Percentiles rank a stretch among this genome's conserved stretches.
Evolutionary conservation across 176 grass and related monocot species (phyloP).

Genomic region (Tuctoria greenei): DNA sequence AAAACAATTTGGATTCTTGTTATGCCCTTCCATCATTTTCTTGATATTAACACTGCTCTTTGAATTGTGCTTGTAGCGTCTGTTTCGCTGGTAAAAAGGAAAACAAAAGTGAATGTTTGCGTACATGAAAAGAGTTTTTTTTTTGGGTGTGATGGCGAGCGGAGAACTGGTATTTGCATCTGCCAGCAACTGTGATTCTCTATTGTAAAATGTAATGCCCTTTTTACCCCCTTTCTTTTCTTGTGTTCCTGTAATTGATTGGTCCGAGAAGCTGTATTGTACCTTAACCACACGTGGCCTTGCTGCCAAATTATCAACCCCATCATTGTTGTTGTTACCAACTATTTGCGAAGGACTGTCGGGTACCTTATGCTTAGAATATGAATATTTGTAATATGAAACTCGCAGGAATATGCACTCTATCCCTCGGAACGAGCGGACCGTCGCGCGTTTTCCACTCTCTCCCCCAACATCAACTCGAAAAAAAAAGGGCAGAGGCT

Average conservation of each 20-base stretch:
- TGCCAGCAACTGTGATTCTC: constrained; percentile 14
- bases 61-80: constrained; percentile 45
- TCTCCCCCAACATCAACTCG: too few relatives aligned
- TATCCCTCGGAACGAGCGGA: too few relatives aligned
- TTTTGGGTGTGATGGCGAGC: constrained; percentile 26
- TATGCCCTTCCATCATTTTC: not conserved
- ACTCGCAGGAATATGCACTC: not conserved
- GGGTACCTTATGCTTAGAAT: not conserved
- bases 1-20: not conserved
- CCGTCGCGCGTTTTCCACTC: too few relatives aligned
- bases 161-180: constrained; percentile 42
- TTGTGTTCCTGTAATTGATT: constrained; percentile 28
- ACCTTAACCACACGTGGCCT: not conserved
- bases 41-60: constrained; percentile 9
- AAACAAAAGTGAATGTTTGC: not conserved
- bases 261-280: constrained; percentile 36
- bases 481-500: too few relatives aligned
- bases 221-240: constrained; percentile 11
- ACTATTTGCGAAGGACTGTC: not conserved
- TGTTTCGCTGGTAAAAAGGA: constrained; percentile 60
- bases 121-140: constrained; percentile 18
- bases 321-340: not conserved
- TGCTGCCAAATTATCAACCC: constrained; percentile 27
- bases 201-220: constrained; percentile 38
- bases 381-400: not conserved